Evolutionary conservation across 192 early-diverging fungal genomes (phyloP).

Genomic region (Piromyces finnis): DNA sequence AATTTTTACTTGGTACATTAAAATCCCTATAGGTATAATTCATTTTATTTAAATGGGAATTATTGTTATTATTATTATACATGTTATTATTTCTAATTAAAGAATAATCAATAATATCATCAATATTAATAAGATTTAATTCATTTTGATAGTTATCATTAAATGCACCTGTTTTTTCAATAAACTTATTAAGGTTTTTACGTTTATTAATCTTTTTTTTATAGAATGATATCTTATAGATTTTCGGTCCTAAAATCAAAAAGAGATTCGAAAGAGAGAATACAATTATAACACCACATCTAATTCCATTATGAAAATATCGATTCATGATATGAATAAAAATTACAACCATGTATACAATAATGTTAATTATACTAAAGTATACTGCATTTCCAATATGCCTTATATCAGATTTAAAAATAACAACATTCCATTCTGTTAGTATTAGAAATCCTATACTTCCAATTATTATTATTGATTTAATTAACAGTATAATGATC

Average conservation of each 20-base stretch:
- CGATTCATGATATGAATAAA: background rate
- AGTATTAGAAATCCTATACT: background rate
- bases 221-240: background rate
- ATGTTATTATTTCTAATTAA: too few relatives aligned
- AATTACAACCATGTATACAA: background rate
- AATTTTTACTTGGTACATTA: too few relatives aligned
- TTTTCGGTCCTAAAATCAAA: background rate
- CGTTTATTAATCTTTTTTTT: background rate
- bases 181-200: background rate
- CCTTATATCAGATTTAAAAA: background rate
- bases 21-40: too few relatives aligned
- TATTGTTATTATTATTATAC: too few relatives aligned
- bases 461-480: background rate
- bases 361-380: background rate
- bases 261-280: background rate
- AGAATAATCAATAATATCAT: background rate
- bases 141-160: background rate
- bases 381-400: background rate
- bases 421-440: background rate
- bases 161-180: background rate
- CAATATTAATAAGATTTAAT: background rate
- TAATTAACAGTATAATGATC: background rate
- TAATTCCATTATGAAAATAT: background rate
- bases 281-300: background rate
- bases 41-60: too few relatives aligned